Conservation (phyloP, 1,139 yeast species). For the Saccharomycopsis crataegensis region DNA sequence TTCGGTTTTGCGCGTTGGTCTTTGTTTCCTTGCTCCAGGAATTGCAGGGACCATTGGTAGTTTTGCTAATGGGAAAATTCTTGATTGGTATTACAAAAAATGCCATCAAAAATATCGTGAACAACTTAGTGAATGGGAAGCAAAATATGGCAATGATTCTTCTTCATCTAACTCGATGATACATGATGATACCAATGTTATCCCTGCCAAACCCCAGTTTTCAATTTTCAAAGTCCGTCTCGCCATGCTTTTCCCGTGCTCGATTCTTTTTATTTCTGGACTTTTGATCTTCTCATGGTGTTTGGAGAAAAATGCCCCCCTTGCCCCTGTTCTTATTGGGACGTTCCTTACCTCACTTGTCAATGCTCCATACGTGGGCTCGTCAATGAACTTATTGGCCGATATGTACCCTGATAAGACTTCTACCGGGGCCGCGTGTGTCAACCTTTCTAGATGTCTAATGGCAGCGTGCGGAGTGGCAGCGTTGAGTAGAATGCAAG, state of each 20-base stretch:
- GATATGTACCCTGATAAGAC: constrained; percentile 54
- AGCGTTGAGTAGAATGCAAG: constrained; percentile 49
- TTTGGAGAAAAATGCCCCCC: constrained; percentile 37
- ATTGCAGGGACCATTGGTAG: constrained; percentile 51
- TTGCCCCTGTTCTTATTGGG: constrained; percentile 50
- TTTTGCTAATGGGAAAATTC: constrained; percentile 36
- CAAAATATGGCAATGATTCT: not conserved
- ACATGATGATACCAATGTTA: not conserved
- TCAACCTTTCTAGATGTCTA: constrained; percentile 54
- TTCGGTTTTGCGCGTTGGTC: constrained; percentile 48
- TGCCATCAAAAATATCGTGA: constrained; percentile 21
- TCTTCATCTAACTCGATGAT: no score
- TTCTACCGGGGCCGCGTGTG: constrained; percentile 55
- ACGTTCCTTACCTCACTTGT: constrained; percentile 48
- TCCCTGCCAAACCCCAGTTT: constrained; percentile 23
- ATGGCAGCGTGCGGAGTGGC: constrained; percentile 58
- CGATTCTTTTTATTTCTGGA: constrained; percentile 27
- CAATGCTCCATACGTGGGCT: constrained; percentile 43
- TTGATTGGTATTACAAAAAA: constrained; percentile 39
- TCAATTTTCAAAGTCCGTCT: constrained; percentile 30
- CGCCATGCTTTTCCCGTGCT: constrained; percentile 21
- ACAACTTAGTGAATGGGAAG: constrained; percentile 3
- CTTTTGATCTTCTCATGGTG: constrained; percentile 67
- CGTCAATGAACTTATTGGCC: constrained; percentile 48
- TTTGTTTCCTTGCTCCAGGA: constrained; percentile 56